These are phyloP conservation scores for Cyberlindnera euphorbiiphila DNA, from an alignment of 805 yeast species.

Conservation along the genomic window DNA sequence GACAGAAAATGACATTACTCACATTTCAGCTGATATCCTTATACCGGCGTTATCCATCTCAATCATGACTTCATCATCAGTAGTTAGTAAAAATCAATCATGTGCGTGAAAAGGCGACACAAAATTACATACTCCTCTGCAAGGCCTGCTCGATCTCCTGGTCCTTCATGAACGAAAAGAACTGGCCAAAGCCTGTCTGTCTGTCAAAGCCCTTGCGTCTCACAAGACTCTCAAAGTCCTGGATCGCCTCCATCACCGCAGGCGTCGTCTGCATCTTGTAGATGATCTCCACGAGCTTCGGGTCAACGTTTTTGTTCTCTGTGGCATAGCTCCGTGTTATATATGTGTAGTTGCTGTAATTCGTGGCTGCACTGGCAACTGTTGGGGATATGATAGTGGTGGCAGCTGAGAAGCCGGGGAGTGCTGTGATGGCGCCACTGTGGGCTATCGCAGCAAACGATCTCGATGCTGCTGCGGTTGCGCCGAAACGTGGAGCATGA, in stretches of 20 bases:
- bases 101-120: too few species aligned
- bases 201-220: conserved; percentile 11
- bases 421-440: too few species aligned
- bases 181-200: conserved; percentile 10
- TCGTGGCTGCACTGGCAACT: too few species aligned
- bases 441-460: too few species aligned
- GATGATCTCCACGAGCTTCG: conserved; percentile 14
- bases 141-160: conserved; percentile 13
- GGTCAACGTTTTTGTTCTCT: conserved; percentile 13
- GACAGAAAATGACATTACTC: too few species aligned
- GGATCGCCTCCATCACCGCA: conserved; percentile 13
- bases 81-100: too few species aligned
- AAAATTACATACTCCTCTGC: conserved; percentile 13
- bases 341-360: too few species aligned
- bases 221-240: conserved; percentile 9
- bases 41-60: conserved; percentile 20
- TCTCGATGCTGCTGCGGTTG: too few species aligned
- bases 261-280: conserved; percentile 17
- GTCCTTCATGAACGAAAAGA: conserved; percentile 12
- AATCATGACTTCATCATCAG: conserved; percentile 8
- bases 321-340: conserved; percentile 10
- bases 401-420: too few species aligned
- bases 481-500: too few species aligned
- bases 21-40: conserved; percentile 11
- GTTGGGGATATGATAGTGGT: too few species aligned